These are phyloP conservation scores for Sarocladium strictum DNA, from an alignment of 2,329 filamentous ascomycete species.

Conservation along the genomic window DNA sequence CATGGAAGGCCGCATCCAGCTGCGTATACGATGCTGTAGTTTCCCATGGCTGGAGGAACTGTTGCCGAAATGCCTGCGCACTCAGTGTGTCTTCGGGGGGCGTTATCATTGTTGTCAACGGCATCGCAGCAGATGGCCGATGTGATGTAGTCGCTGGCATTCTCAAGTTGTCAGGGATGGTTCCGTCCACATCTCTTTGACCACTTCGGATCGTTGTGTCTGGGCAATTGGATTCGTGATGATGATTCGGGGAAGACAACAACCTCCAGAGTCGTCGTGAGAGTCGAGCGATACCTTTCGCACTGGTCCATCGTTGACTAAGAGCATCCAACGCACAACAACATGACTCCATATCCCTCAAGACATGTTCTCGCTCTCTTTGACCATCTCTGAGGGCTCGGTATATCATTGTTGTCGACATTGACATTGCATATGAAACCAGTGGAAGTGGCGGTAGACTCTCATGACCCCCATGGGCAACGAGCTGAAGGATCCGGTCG, in stretches of 20 bases:
- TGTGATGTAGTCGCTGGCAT: too few relatives aligned
- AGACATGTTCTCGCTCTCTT: constrained; percentile 7
- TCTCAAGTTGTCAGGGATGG: too few relatives aligned
- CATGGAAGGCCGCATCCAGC: constrained; percentile 14
- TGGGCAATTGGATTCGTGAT: background rate
- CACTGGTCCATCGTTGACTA: constrained; percentile 12
- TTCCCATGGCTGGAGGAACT: background rate
- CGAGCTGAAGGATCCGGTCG: constrained; percentile 12
- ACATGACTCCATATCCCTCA: constrained; percentile 13
- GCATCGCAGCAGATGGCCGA: too few relatives aligned
- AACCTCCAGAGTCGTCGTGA: constrained; percentile 10
- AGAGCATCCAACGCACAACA: constrained; percentile 11
- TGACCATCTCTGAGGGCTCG: constrained; percentile 14
- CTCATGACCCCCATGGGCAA: constrained; percentile 10
- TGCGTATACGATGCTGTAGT: constrained; percentile 2
- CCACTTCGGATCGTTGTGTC: background rate
- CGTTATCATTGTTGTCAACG: background rate
- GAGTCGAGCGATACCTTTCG: constrained; percentile 13
- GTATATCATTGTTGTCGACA: constrained; percentile 17
- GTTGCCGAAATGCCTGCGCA: background rate
- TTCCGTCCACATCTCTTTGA: background rate
- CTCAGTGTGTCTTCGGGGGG: background rate
- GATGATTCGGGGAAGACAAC: background rate
- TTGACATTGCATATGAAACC: constrained; percentile 16
- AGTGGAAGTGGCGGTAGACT: constrained; percentile 15